Evolutionary conservation across 805 yeast species (phyloP).

Genomic region (Barnettozyma sucrosica): DNA sequence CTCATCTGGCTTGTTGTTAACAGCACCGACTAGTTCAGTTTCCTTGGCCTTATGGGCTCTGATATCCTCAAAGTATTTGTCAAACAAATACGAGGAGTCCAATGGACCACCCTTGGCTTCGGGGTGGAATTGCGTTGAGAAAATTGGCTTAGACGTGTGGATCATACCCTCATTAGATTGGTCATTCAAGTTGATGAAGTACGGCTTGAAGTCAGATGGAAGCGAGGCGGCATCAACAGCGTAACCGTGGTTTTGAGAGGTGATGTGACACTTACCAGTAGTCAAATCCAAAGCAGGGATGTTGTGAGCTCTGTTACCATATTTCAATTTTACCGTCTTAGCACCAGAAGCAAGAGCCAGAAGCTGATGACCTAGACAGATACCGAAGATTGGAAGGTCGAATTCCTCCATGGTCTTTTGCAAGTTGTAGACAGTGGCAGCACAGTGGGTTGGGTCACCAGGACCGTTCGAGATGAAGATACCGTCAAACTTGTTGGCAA

Average conservation of each 20-base stretch:
- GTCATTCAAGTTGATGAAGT: slow-evolving; percentile 89
- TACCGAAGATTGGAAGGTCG: slow-evolving; percentile 86
- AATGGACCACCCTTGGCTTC: slow-evolving; percentile 99
- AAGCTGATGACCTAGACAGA: slow-evolving; percentile 96
- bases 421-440: slow-evolving; percentile 68
- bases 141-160: slow-evolving; percentile 80
- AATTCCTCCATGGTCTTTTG: slow-evolving; percentile 60
- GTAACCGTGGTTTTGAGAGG: slow-evolving; percentile 98
- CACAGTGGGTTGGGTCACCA: slow-evolving; percentile 94
- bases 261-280: slow-evolving; percentile 93
- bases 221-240: slow-evolving; percentile 86
- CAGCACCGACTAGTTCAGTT: slow-evolving; percentile 36
- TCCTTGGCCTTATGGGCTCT: slow-evolving; percentile 45
- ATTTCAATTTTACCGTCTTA: slow-evolving; percentile 84
- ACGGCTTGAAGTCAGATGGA: slow-evolving; percentile 73
- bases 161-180: slow-evolving; percentile 97
- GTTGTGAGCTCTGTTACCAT: slow-evolving; percentile 98
- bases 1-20: slow-evolving; percentile 36
- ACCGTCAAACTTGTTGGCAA: slow-evolving; percentile 92
- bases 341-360: slow-evolving; percentile 95
- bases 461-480: slow-evolving; percentile 94
- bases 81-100: slow-evolving; percentile 87
- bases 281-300: slow-evolving; percentile 90
- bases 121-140: slow-evolving; percentile 97
- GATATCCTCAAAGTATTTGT: slow-evolving; percentile 75